Conservation (phyloP, 208 protist species). For the Acanthamoeba healyi region DNA sequence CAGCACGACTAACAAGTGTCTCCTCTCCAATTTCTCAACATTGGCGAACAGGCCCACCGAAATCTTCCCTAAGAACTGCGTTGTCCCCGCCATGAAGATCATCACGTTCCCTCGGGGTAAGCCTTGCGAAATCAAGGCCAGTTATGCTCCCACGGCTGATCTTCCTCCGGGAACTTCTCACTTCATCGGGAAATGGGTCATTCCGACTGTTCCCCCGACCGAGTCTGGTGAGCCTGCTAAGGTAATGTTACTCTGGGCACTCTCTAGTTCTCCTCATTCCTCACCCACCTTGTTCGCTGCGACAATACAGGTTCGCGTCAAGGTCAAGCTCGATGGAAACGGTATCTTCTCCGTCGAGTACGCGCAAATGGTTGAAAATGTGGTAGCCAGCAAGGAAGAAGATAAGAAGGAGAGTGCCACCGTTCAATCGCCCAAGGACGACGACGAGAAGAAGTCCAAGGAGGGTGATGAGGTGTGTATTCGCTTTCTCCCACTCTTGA, state of each 20-base stretch:
- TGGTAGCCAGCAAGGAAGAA: background rate
- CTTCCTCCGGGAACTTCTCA: background rate
- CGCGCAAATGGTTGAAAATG: constrained; percentile 1
- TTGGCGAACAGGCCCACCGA: background rate
- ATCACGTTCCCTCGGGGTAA: constrained; percentile 51
- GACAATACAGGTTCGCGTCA: constrained; percentile 7
- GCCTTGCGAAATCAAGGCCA: constrained; percentile 75
- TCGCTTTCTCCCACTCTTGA: too few relatives aligned
- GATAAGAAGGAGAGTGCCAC: background rate
- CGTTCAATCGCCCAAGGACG: background rate
- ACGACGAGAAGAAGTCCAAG: background rate
- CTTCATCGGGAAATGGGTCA: constrained; percentile 49
- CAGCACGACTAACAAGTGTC: too few relatives aligned
- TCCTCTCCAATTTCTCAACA: too few relatives aligned
- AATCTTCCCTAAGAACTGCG: constrained; percentile 50
- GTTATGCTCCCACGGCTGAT: constrained; percentile 53
- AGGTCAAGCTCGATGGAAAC: constrained; percentile 39
- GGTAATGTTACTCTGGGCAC: constrained; percentile 27
- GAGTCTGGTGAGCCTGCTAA: constrained; percentile 44
- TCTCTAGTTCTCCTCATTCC: too few relatives aligned
- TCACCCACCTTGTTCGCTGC: too few relatives aligned
- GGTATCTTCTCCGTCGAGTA: constrained; percentile 57
- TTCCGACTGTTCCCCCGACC: background rate
- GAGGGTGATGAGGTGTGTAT: background rate
- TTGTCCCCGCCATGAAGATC: background rate